Evolutionary conservation across 2,329 filamentous ascomycete genomes (phyloP), one percentile per base, ranked within the genome.

Genomic region (Cyanodermella asteris): DNA sequence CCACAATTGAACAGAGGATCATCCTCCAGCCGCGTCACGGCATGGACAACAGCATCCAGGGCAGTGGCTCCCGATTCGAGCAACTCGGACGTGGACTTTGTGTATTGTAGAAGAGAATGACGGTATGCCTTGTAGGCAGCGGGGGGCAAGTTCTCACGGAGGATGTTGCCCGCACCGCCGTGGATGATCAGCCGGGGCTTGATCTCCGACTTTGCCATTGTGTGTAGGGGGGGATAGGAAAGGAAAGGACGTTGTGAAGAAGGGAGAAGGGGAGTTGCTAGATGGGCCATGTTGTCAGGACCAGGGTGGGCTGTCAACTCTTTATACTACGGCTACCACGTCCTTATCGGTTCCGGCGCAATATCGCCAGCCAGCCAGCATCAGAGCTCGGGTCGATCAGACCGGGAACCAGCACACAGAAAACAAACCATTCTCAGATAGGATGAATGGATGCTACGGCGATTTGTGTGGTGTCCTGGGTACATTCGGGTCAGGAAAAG

Each of bases 1-100:
- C 70, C 80, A 29, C 70, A 69, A 51, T 91, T 91, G 60, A 87
- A 91, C 4, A 90, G 62, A 2, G 72, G 61, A 40, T 81, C 66
- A 40, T 90, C 58, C 50, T 91, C 81, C 10, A 91, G 63, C 14
- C 72, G 58, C 1, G 57, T 53, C 7, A 90, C 78, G 22, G 80
- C 80, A 44, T 72, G 64, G 2, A 72, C 72, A 2, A 77, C 78
- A 1, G 69, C 63, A 28, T 78, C 69, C 9, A 91, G 59, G 1
- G 81, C 75, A 1, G 59, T 59, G 6, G 63, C 60, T 12, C 36
- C 47, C 4, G 31, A 31, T 11, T 42, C 31, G 7, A 61, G 50
- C 11, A 53, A 44, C 4, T 41, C 27, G 28, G 48, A 34, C 18
- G 56, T 53, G 13, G 45, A 46, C 14, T 55, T 44, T 36, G 76